Percentiles rank a stretch among this genome's conserved stretches.
Conservation (phyloP, 2,329 filamentous ascomycete genomes). For the Didymella pomorum region DNA sequence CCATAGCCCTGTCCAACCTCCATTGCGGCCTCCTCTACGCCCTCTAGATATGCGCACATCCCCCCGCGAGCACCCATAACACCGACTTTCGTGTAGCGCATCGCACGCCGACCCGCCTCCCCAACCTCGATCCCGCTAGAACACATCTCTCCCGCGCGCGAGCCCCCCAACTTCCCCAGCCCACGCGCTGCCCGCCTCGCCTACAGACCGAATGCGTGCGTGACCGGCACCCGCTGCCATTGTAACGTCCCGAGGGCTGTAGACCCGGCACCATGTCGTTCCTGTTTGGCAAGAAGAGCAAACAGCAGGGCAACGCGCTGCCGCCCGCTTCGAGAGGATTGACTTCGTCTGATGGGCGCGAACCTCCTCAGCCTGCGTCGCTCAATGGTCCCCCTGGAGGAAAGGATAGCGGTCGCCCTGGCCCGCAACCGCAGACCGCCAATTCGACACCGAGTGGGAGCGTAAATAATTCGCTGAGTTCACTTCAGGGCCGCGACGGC, state of each 20-base stretch:
- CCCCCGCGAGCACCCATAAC: conserved; percentile 2
- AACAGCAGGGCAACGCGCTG: conserved; percentile 53
- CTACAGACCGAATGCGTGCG: conserved; percentile 44
- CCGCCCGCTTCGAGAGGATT: conserved; percentile 65
- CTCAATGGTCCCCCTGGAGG: conserved; percentile 46
- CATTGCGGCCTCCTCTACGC: not conserved
- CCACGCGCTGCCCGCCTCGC: conserved; percentile 18
- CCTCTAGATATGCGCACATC: conserved; percentile 14
- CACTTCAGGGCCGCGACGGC: conserved; percentile 62
- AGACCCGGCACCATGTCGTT: conserved; percentile 57
- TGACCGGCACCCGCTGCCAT: conserved; percentile 34
- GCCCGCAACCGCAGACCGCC: conserved; percentile 47
- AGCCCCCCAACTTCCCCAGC: not conserved
- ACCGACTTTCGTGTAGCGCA: conserved; percentile 1
- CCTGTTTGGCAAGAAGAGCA: conserved; percentile 60
- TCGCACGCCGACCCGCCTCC: conserved; percentile 15
- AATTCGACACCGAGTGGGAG: conserved; percentile 80
- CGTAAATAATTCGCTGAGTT: conserved; percentile 70
- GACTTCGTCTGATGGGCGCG: conserved; percentile 62
- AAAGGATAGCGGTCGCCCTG: conserved; percentile 42
- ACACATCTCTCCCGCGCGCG: not conserved
- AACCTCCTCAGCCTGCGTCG: conserved; percentile 52
- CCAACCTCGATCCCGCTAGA: conserved; percentile 18
- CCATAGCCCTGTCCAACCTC: conserved; percentile 7
- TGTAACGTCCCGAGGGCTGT: conserved; percentile 32